These are phyloP conservation scores for Flueggea neowawraea DNA, from an alignment of 441 rosid genomes.

Conservation along the genomic window DNA sequence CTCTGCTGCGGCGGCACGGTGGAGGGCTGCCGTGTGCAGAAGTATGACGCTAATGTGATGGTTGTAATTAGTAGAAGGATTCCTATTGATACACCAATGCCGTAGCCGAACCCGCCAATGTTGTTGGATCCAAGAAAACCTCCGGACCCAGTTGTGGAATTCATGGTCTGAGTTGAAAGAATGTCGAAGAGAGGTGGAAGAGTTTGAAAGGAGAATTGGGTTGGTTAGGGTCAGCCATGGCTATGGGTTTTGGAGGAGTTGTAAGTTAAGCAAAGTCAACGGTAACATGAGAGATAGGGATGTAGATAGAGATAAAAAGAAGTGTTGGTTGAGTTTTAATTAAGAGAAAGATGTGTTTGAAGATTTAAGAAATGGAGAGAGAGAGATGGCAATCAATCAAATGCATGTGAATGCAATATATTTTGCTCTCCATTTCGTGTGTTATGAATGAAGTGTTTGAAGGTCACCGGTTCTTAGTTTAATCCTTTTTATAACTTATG, in stretches of 20 bases:
- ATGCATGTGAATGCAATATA: constrained; percentile 16
- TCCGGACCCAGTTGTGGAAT: constrained; percentile 17
- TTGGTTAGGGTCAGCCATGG: constrained; percentile 49
- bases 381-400: background rate
- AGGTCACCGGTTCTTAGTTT: constrained; percentile 14
- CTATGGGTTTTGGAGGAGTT: constrained; percentile 14
- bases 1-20: constrained; percentile 4
- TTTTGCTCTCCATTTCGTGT: background rate
- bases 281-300: constrained; percentile 10
- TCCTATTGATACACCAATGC: constrained; percentile 79
- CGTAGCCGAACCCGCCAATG: constrained; percentile 73
- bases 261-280: constrained; percentile 53
- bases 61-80: constrained; percentile 87
- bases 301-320: constrained; percentile 7
- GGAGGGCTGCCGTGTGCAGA: constrained; percentile 46
- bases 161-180: constrained; percentile 23
- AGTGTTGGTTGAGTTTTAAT: constrained; percentile 18
- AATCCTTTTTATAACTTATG: background rate
- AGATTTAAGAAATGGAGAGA: too few relatives aligned
- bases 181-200: constrained; percentile 5
- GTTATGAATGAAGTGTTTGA: constrained; percentile 2
- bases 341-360: constrained; percentile 18
- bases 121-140: constrained; percentile 39
- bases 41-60: constrained; percentile 79
- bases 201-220: constrained; percentile 11